Percentiles rank a stretch among this genome's conserved stretches.
Conservation (phyloP, 495 filamentous ascomycete genomes). For the Aspergillus homomorphus region DNA sequence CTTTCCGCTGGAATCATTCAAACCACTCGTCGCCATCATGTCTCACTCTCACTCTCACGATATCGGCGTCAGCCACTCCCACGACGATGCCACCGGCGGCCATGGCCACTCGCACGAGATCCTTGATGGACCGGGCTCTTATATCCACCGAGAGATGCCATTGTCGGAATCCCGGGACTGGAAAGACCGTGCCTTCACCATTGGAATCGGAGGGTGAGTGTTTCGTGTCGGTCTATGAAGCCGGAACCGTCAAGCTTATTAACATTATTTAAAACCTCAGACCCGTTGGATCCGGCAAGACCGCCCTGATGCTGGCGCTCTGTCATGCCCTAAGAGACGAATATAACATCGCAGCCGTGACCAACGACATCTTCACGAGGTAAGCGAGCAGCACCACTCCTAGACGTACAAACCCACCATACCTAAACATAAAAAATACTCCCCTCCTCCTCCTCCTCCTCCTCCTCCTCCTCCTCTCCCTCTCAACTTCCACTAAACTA, state of each 20-base stretch:
- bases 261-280: constrained; percentile 40
- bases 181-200: constrained; percentile 87
- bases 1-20: not conserved
- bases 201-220: constrained; percentile 93
- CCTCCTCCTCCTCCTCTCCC: not conserved
- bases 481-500: not conserved
- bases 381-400: no score
- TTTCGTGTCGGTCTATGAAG: not conserved
- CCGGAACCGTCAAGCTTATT: not conserved
- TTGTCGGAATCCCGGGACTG: constrained; percentile 84
- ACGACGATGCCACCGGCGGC: constrained; percentile 62
- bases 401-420: no score
- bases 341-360: constrained; percentile 90
- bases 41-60: constrained; percentile 59
- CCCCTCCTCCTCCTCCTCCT: not conserved
- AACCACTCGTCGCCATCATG: constrained; percentile 19
- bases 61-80: constrained; percentile 51
- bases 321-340: constrained; percentile 71
- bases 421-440: no score
- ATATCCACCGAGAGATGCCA: constrained; percentile 86
- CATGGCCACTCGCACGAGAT: constrained; percentile 97
- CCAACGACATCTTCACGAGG: constrained; percentile 98
- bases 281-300: constrained; percentile 96
- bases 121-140: constrained; percentile 90
- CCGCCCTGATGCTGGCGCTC: constrained; percentile 89